Evolutionary conservation across 164 flowering plant genomes (phyloP).

Genomic region (Cinnamomum chago): DNA sequence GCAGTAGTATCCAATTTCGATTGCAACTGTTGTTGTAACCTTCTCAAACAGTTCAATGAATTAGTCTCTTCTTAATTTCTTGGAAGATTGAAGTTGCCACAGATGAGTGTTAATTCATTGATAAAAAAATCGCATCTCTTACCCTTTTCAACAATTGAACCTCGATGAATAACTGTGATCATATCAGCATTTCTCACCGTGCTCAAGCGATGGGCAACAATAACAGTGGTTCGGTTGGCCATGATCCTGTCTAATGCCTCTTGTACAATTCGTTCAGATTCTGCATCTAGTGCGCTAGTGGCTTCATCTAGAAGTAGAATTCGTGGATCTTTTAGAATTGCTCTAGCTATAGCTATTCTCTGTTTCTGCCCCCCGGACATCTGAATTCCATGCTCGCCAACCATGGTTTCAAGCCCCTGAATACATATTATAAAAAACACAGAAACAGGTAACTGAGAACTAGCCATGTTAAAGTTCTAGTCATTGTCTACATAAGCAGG

Average conservation of each 20-base stretch:
- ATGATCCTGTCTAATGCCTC: slow-evolving; percentile 46
- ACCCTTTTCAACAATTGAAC: slow-evolving; percentile 50
- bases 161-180: slow-evolving; percentile 41
- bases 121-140: not conserved
- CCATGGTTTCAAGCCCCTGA: slow-evolving; percentile 26
- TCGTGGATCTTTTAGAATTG: slow-evolving; percentile 37
- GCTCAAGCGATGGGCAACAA: slow-evolving; percentile 53
- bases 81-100: not conserved
- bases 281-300: slow-evolving; percentile 50
- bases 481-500: no score
- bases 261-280: slow-evolving; percentile 47
- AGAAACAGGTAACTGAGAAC: not conserved
- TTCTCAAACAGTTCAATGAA: not conserved
- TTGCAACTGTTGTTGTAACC: not conserved
- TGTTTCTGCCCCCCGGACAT: slow-evolving; percentile 18
- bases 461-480: no score
- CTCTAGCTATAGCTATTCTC: slow-evolving; percentile 18
- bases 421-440: not conserved
- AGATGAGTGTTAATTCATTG: not conserved
- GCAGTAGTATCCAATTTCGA: not conserved
- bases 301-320: slow-evolving; percentile 55
- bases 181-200: slow-evolving; percentile 47
- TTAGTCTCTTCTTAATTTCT: not conserved
- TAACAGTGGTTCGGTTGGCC: slow-evolving; percentile 39
- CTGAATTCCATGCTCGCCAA: slow-evolving; percentile 28